phyloP scores from a whole-genome alignment of 2,329 filamentous ascomycete species.

The Chalara sp. region DNA sequence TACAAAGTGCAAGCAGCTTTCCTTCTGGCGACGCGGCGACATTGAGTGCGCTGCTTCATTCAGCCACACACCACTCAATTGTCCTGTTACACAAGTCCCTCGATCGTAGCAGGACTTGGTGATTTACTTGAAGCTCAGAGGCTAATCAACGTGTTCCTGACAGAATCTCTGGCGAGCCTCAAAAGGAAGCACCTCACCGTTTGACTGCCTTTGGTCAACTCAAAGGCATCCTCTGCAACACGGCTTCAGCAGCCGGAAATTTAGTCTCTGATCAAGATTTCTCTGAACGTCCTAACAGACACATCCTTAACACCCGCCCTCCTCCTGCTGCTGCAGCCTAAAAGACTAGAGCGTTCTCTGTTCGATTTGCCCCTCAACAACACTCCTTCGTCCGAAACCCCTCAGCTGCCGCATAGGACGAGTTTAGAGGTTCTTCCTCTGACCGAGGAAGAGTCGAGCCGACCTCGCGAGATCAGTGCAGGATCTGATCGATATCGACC shows the following conservation, averaged over 20 bases:
- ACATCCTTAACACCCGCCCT: slow-evolving; percentile 60
- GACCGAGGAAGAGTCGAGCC: slow-evolving; percentile 98
- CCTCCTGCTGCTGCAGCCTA: slow-evolving; percentile 49
- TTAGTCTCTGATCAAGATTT: slow-evolving; percentile 65
- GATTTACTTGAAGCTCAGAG: too few species aligned
- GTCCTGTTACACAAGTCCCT: too few species aligned
- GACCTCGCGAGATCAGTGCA: slow-evolving; percentile 87
- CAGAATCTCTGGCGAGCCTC: too few species aligned
- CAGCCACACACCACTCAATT: too few species aligned
- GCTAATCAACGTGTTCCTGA: too few species aligned
- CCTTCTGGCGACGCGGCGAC: too few species aligned
- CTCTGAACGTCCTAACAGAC: slow-evolving; percentile 55
- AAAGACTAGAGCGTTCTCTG: slow-evolving; percentile 42
- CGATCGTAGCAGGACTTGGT: too few species aligned
- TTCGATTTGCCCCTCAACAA: slow-evolving; percentile 43
- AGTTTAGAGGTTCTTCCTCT: slow-evolving; percentile 98
- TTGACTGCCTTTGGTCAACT: slow-evolving; percentile 55
- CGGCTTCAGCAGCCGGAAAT: slow-evolving; percentile 56
- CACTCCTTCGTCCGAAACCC: slow-evolving; percentile 51
- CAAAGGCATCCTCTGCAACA: slow-evolving; percentile 55
- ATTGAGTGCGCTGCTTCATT: too few species aligned
- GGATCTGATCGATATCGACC: slow-evolving; percentile 92
- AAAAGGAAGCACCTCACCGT: slow-evolving; percentile 2
- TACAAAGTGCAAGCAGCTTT: too few species aligned
- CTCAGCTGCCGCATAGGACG: slow-evolving; percentile 99